Evolutionary conservation across 306 rosid species (phyloP), one percentile per base, ranked within the genome.

Genomic region (Senna siamea): DNA sequence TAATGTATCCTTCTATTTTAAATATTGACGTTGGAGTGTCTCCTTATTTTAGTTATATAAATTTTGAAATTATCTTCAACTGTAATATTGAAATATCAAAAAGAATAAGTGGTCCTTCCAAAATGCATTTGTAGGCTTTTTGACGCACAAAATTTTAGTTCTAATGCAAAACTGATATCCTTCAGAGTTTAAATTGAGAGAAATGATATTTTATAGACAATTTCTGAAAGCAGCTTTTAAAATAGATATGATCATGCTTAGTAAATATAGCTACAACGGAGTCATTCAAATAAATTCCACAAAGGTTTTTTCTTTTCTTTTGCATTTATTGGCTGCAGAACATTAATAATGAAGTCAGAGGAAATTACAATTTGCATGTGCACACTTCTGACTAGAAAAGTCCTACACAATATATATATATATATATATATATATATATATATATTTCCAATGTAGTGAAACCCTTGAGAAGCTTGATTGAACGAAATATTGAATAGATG

Each of bases 281-380:
- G 28, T 4, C 38, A 19, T 26, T 47, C 40, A 15, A 18, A 37
- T n/a, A 59, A 74, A 66, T 48, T 59, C 14, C 61, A 58, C 1
- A 30, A 17, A 17, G n/a, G 34, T 37, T 43, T 35, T 60, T 9
- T 35, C 13, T n/a, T 60, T 9, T 7, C 13, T 11, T 35, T 9
- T n/a, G 47, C 28, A 5, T 60, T 61, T 61, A 35, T 37, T 37
- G 19, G n/a, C 30, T 61, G 41, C 66, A 35, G 48, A 35, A 61
- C 28, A 35, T 17, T 9, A n/a, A 35, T 18, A n/a, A n/a, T 35
- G 30, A 61, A 61, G 48, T 41, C 48, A 61, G 38, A 60, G 30
- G 48, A 38, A 62, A 38, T 18, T 62, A 62, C 67, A 61, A 35
- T 4, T 17, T 60, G 47, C 44, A 34, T 60, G 7, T 17, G 43